phyloP scores from a whole-genome alignment of 352 stramenopile species.

The Globisporangium uncinulatum region DNA sequence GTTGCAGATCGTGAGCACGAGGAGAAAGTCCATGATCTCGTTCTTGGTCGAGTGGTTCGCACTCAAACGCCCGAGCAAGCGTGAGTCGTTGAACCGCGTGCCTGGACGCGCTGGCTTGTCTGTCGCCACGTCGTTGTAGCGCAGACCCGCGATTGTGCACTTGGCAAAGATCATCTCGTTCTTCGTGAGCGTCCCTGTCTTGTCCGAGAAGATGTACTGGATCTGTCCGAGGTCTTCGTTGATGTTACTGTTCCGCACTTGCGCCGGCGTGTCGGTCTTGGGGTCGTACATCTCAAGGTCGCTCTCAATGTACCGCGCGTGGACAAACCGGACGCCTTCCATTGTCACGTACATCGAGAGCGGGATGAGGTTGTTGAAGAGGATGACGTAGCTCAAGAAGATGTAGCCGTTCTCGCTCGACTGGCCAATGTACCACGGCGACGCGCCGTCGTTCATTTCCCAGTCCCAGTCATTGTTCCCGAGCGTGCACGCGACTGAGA shows the following conservation, averaged over 20 bases:
- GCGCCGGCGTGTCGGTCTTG: constrained; percentile 67
- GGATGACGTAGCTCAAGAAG: constrained; percentile 87
- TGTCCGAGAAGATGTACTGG: constrained; percentile 98
- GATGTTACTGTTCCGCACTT: constrained; percentile 85
- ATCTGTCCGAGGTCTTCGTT: constrained; percentile 94
- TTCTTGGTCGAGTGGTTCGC: constrained; percentile 78
- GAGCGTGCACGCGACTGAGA: constrained; percentile 77
- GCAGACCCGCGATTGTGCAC: constrained; percentile 62
- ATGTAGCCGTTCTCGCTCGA: constrained; percentile 72
- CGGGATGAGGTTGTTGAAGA: constrained; percentile 94
- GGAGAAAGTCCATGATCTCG: constrained; percentile 82
- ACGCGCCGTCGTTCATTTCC: constrained; percentile 36
- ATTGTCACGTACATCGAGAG: constrained; percentile 92
- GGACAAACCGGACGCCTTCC: constrained; percentile 84
- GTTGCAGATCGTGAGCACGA: constrained; percentile 85
- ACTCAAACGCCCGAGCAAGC: constrained; percentile 66
- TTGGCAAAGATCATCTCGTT: constrained; percentile 98
- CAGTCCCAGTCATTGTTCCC: constrained; percentile 85
- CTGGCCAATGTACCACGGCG: constrained; percentile 65
- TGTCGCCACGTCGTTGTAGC: constrained; percentile 87
- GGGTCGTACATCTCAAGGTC: constrained; percentile 83
- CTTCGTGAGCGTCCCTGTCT: constrained; percentile 97
- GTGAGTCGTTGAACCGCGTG: constrained; percentile 75
- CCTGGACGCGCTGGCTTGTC: constrained; percentile 38
- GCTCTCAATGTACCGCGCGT: constrained; percentile 78